Base-by-base conservation (phyloP, 2,329 filamentous ascomycete species). In the Aspergillus spinulosporus region DNA sequence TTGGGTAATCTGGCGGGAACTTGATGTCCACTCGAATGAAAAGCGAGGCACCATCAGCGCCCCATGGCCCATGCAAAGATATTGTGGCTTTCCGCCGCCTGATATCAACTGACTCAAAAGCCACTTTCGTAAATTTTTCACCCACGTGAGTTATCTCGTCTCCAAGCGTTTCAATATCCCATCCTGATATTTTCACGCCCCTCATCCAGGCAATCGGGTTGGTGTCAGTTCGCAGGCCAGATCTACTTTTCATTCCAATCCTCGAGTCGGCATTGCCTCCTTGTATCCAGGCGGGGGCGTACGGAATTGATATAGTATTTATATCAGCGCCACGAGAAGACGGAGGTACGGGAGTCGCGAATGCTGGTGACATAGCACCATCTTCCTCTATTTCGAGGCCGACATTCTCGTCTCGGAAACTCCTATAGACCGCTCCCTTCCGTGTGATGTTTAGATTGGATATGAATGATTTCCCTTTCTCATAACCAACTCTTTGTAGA, bases 351-450 rank as follows among this genome's bases (percentile, higher is more conserved):
- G 66, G 40, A 44, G 59, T 53, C 32, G 67, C 64, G 29, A 64
- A 64, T 3, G 60, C 63, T 26, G 67, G 57, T 3, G 71, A 73
- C 49, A 71, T 57, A 32, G 66, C 66, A n/a, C 70, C 67, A 28
- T 68, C 54, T 59, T 84, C 84, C 56, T 88, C 85, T 26, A 81
- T 77, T 46, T 80, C 79, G 39, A 79, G 71, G 47, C 76, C 77
- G 54, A 84, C 83, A 52, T 88, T 87, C 15, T 88, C 80, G 40
- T 91, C 86, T 45, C 90, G 86, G 66, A 93, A 97, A 0, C 90
- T 93, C 70, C 88, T 90, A 77, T 97, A 97, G 2, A 82, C 77
- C 4, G 92, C 91, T 8, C 92, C 92, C 70, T 87, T 87, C n/a
- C 92, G 85, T 9, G 92, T 96, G 43, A 92, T 77, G 51, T 84